Evolutionary conservation across 140 eudicot species (phyloP), one percentile per base, ranked within the genome.

Genomic region (Erigeron philadelphicus): DNA sequence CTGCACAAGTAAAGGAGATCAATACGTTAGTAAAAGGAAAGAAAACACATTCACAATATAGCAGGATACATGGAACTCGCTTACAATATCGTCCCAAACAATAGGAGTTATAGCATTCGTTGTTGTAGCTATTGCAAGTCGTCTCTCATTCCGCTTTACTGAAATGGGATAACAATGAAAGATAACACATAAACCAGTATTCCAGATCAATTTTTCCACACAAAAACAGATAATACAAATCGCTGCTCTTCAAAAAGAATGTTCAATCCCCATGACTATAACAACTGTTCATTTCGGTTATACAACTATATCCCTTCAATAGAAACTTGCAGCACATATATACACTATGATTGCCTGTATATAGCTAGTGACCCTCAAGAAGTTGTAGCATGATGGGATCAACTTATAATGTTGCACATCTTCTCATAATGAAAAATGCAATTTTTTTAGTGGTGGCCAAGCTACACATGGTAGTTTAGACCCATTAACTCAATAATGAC

Each of bases 31-130:
- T 64, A 70, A 79, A 64, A 52, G 6, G 17, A 40, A 16, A 40
- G 5, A 69, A 59, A 8, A 68, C 54, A 71, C 23, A 18, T 58
- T 74, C 10, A 21, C 55, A 12, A 21, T 35, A 50, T 13, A 43
- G 62, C 45, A 21, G 4, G 1, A 62, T 1, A 68, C 7, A 11
- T 11, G 66, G 46, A 54, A 71, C 17, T 4, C 9, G 68, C 98
- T 89, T 83, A 93, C 98, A 48, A 93, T 89, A 75, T 93, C 94
- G 73, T 81, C 85, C 93, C 93, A 89, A 18, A 84, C 85, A 25
- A 93, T 75, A n/a, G 98, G 98, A 84, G 88, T 88, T 54, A 93
- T 41, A 44, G 95, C 96, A 81, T 93, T 93, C 50, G 88, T 71
- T 17, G 96, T 89, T 70, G 86, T 89, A 21, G 86, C 83, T 66